Conservation (phyloP, 2,329 filamentous ascomycete genomes). For the Pseudogymnoascus sp. region DNA sequence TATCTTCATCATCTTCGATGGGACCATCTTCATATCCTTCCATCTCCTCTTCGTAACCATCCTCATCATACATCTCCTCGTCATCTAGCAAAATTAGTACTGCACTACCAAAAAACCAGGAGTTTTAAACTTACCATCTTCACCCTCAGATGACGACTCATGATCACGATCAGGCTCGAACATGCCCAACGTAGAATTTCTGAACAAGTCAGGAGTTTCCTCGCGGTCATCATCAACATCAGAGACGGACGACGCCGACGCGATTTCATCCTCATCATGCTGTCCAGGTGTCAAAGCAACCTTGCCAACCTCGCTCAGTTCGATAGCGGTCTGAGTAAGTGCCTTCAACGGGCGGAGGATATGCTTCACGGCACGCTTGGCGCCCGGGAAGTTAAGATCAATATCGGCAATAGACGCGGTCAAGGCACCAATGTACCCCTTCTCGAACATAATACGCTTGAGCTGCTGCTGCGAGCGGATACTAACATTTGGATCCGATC, state of each 20-base stretch:
- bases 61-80: conserved; percentile 88
- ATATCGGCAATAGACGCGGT: conserved; percentile 92
- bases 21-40: conserved; percentile 76
- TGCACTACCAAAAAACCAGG: no score
- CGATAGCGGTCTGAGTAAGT: conserved; percentile 78
- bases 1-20: conserved; percentile 71
- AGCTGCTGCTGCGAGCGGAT: conserved; percentile 69
- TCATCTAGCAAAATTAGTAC: conserved; percentile 51
- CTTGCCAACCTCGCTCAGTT: conserved; percentile 64
- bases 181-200: conserved; percentile 92
- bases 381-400: conserved; percentile 86
- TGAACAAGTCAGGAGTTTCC: conserved; percentile 93
- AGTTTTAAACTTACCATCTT: conserved; percentile 43
- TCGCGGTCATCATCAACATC: conserved; percentile 80
- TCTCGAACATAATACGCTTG: conserved; percentile 95
- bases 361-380: conserved; percentile 92
- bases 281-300: conserved; percentile 59
- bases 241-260: conserved; percentile 79
- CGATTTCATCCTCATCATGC: conserved; percentile 78
- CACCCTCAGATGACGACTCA: conserved; percentile 64
- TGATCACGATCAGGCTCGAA: conserved; percentile 76
- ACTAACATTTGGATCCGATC: conserved; percentile 32
- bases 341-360: conserved; percentile 84
- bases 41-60: conserved; percentile 83
- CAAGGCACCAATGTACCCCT: conserved; percentile 82